Evolutionary conservation across 2,329 filamentous ascomycete species (phyloP), one percentile per base, ranked within the genome.

Genomic region (Boeremia lycopersici): DNA sequence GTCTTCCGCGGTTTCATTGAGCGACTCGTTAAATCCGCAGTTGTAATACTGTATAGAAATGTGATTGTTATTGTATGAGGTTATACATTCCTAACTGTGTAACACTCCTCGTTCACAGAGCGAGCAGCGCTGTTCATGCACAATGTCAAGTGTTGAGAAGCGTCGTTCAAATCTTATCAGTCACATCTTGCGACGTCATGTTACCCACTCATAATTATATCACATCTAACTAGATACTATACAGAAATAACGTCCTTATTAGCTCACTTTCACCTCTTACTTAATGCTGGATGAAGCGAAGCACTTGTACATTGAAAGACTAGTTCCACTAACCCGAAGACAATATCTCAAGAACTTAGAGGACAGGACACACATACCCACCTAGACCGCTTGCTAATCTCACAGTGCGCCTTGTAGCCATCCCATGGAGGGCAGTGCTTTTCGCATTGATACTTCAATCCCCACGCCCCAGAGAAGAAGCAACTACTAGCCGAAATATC

Each of bases 361-460:
- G 13, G 43, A 17, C 31, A 48, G 13, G 38, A 15, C 1, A 48
- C 28, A 19, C 30, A 47, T 8, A 53, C 43, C 50, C 38, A 53
- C 26, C 26, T 38, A 33, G 38, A 28, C 5, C 38, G 44, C 38
- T 48, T 31, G 33, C 33, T 38, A 13, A 17, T 26, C 26, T 39
- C 38, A 5, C 43, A 43, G 6, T 30, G 26, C 13, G 31, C 31
- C 13, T 43, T 15, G 23, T 36, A n/a, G 12, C 17, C 43, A 11
- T 40, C 17, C 28, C 38, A 35, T 2, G 26, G 3, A 2, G 31
- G 17, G 19, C 43, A 48, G n/a, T 39, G 26, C 31, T 42, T 35
- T 8, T 33, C n/a, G 11, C 50, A 53, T n/a, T 48, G 39, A 4
- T 26, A 10, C 23, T 38, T 31, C 13, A 47, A 33, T 9, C 4